Percentiles rank a stretch among this genome's conserved stretches.
These are phyloP conservation scores for Cercospora nicotianae DNA, from an alignment of 2,329 filamentous ascomycete genomes.

Conservation along the genomic window DNA sequence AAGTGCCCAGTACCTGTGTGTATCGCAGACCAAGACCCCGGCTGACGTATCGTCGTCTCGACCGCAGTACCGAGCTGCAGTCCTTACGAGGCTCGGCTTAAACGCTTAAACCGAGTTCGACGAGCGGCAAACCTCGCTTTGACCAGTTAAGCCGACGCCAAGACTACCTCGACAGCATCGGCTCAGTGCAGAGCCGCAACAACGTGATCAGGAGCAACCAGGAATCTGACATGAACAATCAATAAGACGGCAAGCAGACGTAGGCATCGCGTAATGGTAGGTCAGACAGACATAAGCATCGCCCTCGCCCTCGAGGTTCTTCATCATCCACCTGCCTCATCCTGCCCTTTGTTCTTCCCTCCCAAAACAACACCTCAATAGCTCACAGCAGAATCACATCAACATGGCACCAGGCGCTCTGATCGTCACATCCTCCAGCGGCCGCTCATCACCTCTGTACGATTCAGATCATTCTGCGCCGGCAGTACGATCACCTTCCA, in stretches of 20 bases:
- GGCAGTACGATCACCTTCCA: conserved; percentile 14
- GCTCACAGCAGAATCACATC: conserved; percentile 1
- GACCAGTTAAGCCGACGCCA: not conserved
- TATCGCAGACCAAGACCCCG: not conserved
- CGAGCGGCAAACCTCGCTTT: conserved; percentile 1
- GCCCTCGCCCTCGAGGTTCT: conserved; percentile 3
- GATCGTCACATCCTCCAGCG: conserved; percentile 34
- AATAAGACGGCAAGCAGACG: not conserved
- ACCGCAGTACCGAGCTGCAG: not conserved
- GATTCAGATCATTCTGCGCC: conserved; percentile 19
- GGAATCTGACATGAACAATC: conserved; percentile 12
- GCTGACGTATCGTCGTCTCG: conserved; percentile 6
- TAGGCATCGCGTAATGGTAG: conserved; percentile 7
- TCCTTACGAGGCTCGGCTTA: conserved; percentile 7
- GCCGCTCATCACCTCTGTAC: conserved; percentile 31
- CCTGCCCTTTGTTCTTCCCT: conserved; percentile 1
- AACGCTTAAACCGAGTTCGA: conserved; percentile 6
- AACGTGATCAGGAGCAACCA: conserved; percentile 8
- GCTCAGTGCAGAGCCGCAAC: conserved; percentile 10
- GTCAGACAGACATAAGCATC: conserved; percentile 13
- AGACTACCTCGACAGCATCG: not conserved
- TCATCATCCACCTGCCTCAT: not conserved
- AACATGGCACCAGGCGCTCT: conserved; percentile 44
- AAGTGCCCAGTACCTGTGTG: not conserved
- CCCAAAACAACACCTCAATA: not conserved